Percentiles rank a stretch among this genome's conserved stretches.
These are phyloP conservation scores for Fusarium devonianum DNA, from an alignment of 2,329 filamentous ascomycete species.

Conservation along the genomic window DNA sequence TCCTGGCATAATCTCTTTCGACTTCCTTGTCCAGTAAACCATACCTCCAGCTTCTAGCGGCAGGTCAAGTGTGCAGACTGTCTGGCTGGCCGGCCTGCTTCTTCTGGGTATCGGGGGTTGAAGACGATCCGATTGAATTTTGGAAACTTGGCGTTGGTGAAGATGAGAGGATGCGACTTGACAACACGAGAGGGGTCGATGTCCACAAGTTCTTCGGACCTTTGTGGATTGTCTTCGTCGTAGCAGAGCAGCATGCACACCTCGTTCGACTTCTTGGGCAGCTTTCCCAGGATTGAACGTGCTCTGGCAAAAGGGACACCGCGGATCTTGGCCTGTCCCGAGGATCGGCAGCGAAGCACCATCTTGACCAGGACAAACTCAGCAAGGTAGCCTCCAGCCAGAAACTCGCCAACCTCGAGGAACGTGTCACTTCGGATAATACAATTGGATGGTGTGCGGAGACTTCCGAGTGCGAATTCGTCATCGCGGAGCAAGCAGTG, in stretches of 20 bases:
- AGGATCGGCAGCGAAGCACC: constrained; percentile 46
- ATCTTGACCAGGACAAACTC: constrained; percentile 52
- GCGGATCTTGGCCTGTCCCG: constrained; percentile 42
- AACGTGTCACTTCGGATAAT: constrained; percentile 38
- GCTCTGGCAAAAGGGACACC: constrained; percentile 51
- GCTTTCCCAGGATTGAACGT: constrained; percentile 45
- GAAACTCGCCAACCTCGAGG: constrained; percentile 40
- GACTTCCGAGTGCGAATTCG: constrained; percentile 36
- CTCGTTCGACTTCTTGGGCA: constrained; percentile 53
- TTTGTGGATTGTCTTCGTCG: constrained; percentile 44
- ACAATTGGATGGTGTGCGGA: constrained; percentile 10
- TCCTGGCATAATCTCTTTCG: constrained; percentile 46
- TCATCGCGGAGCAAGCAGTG: constrained; percentile 25
- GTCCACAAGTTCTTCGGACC: constrained; percentile 49
- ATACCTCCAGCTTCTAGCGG: constrained; percentile 55
- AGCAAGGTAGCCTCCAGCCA: constrained; percentile 38
- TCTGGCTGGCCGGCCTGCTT: constrained; percentile 28
- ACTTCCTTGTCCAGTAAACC: constrained; percentile 36
- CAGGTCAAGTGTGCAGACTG: constrained; percentile 55
- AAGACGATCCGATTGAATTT: constrained; percentile 42
- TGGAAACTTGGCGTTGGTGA: constrained; percentile 64
- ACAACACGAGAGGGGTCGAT: constrained; percentile 50
- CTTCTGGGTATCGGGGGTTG: constrained; percentile 11
- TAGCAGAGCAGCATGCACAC: constrained; percentile 51
- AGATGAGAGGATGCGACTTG: constrained; percentile 51